Percentiles rank a stretch among this genome's conserved stretches.
phyloP scores from a whole-genome alignment of 2,329 filamentous ascomycete species.

The Zasmidium angulare region DNA sequence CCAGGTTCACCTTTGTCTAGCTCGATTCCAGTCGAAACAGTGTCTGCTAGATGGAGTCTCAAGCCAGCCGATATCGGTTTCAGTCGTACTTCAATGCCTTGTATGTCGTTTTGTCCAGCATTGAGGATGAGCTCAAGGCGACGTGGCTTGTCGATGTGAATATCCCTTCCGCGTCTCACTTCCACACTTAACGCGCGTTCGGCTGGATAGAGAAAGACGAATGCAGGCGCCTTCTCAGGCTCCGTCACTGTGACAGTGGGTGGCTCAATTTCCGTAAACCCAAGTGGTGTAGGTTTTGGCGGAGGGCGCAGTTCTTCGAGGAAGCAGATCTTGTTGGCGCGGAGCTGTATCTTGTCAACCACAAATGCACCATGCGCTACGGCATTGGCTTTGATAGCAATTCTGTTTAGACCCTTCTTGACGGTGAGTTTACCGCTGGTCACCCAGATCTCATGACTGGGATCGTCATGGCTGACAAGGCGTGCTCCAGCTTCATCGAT shows the following conservation, averaged over 20 bases:
- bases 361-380: conserved; percentile 72
- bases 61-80: conserved; percentile 61
- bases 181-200: conserved; percentile 66
- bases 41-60: conserved; percentile 55
- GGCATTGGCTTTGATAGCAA: conserved; percentile 54
- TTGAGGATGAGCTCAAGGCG: conserved; percentile 71
- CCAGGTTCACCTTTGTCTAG: background rate
- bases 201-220: conserved; percentile 72
- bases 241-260: conserved; percentile 20
- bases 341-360: conserved; percentile 69
- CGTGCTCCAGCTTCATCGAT: conserved; percentile 66
- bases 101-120: conserved; percentile 71
- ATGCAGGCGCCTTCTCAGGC: conserved; percentile 31
- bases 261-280: conserved; percentile 46
- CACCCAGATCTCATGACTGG: conserved; percentile 67
- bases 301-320: conserved; percentile 57
- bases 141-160: conserved; percentile 77
- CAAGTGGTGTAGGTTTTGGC: conserved; percentile 46
- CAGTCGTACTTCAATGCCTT: conserved; percentile 51
- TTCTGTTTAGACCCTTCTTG: conserved; percentile 55
- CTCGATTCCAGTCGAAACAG: conserved; percentile 29
- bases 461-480: conserved; percentile 58
- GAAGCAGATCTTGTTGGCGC: conserved; percentile 63
- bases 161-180: conserved; percentile 65
- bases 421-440: conserved; percentile 52